phyloP scores from a whole-genome alignment of 495 filamentous ascomycete genomes.

The Terfezia boudieri region DNA sequence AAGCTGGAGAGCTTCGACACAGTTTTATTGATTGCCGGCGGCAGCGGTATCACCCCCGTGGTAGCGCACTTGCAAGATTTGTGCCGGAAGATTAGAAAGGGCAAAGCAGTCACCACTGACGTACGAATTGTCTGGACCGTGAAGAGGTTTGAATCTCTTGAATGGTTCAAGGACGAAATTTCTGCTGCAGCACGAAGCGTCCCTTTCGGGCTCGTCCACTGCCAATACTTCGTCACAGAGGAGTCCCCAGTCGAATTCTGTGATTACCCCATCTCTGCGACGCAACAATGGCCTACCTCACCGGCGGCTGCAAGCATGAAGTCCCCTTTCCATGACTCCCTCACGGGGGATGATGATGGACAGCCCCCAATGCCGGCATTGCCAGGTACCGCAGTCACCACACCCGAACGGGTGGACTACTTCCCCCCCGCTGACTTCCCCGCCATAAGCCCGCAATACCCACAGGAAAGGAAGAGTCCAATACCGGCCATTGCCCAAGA shows the following conservation, averaged over 20 bases:
- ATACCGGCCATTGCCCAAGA: background rate
- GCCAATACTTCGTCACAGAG: slow-evolving; percentile 79
- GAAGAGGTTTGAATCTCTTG: slow-evolving; percentile 67
- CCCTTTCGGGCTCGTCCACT: slow-evolving; percentile 66
- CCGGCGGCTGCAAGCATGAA: background rate
- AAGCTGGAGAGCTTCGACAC: slow-evolving; percentile 85
- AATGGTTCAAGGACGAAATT: slow-evolving; percentile 89
- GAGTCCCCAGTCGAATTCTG: slow-evolving; percentile 15
- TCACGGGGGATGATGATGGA: background rate
- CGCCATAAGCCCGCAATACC: slow-evolving; percentile 11
- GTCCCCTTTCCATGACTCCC: no score
- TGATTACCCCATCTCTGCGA: slow-evolving; percentile 16
- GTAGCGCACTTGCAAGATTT: slow-evolving; percentile 75
- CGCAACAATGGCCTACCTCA: slow-evolving; percentile 12
- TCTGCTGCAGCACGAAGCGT: slow-evolving; percentile 66
- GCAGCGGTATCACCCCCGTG: slow-evolving; percentile 82
- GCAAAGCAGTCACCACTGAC: slow-evolving; percentile 74
- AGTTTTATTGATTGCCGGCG: slow-evolving; percentile 76
- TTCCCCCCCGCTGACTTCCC: background rate
- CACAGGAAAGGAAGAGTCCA: background rate
- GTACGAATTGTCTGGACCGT: slow-evolving; percentile 83
- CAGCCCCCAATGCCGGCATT: background rate
- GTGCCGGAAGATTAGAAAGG: slow-evolving; percentile 83
- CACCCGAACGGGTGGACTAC: background rate
- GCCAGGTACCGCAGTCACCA: background rate